Conservation (phyloP, 148 eudicot genomes). For the Salicornia ramosissima region DNA sequence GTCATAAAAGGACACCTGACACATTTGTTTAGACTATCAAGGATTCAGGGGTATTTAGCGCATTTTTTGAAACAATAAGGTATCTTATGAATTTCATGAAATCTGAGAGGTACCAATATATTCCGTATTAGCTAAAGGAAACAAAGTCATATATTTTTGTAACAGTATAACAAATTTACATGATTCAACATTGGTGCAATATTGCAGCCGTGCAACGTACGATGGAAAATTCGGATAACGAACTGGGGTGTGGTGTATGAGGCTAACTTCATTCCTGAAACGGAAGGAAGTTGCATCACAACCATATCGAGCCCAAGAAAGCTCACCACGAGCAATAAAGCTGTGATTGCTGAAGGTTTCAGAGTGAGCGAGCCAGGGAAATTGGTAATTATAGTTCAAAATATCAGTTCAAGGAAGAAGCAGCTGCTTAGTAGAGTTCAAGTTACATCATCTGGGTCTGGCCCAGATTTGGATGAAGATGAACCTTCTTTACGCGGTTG, state of each 20-base stretch:
- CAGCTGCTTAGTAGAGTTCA: conserved; percentile 45
- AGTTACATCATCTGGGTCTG: conserved; percentile 32
- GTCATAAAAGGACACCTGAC: too few relatives aligned
- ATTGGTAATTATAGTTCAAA: conserved; percentile 40
- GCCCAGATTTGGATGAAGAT: not conserved
- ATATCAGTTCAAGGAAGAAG: conserved; percentile 52
- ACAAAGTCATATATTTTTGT: too few relatives aligned
- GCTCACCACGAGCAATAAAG: conserved; percentile 32
- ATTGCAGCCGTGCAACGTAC: conserved; percentile 38
- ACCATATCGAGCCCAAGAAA: conserved; percentile 27
- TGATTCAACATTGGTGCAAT: not conserved
- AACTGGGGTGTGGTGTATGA: conserved; percentile 51
- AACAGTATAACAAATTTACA: not conserved
- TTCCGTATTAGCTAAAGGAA: too few relatives aligned
- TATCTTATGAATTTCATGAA: too few relatives aligned
- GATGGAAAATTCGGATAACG: conserved; percentile 54
- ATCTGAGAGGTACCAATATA: too few relatives aligned
- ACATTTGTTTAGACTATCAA: too few relatives aligned
- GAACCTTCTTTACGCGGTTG: conserved; percentile 28
- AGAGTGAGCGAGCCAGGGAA: conserved; percentile 45
- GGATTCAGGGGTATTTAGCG: too few relatives aligned
- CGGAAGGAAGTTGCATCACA: conserved; percentile 27
- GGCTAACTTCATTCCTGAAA: conserved; percentile 40
- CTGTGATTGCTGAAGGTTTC: conserved; percentile 42
- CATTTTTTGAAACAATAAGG: too few relatives aligned